A percentile compares a stretch with the other conserved stretches of the same genome.
phyloP scores from a whole-genome alignment of 2,329 filamentous ascomycete genomes.

The Hymenotorrendiella dingleyae region DNA sequence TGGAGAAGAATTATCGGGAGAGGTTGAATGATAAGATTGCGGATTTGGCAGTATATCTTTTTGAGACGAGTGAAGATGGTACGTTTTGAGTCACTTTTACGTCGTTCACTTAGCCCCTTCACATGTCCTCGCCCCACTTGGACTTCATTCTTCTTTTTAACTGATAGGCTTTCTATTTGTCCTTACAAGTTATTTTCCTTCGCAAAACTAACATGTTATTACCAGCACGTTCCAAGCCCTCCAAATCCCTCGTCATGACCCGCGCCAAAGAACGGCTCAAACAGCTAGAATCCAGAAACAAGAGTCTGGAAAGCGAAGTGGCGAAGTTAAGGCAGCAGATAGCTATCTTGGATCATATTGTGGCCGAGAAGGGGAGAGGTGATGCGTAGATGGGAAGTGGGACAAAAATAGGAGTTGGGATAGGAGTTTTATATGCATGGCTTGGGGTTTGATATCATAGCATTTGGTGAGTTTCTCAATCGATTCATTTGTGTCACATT shows the following conservation, averaged over 20 bases:
- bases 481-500: too few relatives aligned
- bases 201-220: background rate
- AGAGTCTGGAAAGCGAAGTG: constrained; percentile 15
- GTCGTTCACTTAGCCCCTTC: background rate
- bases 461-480: too few relatives aligned
- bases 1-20: constrained; percentile 23
- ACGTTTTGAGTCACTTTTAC: background rate
- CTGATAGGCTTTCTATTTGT: too few relatives aligned
- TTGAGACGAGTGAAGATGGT: constrained; percentile 22
- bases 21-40: constrained; percentile 22
- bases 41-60: constrained; percentile 18
- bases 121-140: background rate
- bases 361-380: constrained; percentile 7
- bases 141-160: too few relatives aligned
- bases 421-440: too few relatives aligned
- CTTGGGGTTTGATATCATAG: too few relatives aligned
- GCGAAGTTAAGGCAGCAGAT: constrained; percentile 17
- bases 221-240: constrained; percentile 18
- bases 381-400: too few relatives aligned
- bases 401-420: too few relatives aligned
- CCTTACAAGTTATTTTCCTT: background rate
- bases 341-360: constrained; percentile 20
- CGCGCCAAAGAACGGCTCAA: constrained; percentile 21
- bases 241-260: constrained; percentile 23
- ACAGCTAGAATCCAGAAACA: constrained; percentile 19